Conservation (phyloP, 78 protist genomes). For the Protostelium mycophagum region DNA sequence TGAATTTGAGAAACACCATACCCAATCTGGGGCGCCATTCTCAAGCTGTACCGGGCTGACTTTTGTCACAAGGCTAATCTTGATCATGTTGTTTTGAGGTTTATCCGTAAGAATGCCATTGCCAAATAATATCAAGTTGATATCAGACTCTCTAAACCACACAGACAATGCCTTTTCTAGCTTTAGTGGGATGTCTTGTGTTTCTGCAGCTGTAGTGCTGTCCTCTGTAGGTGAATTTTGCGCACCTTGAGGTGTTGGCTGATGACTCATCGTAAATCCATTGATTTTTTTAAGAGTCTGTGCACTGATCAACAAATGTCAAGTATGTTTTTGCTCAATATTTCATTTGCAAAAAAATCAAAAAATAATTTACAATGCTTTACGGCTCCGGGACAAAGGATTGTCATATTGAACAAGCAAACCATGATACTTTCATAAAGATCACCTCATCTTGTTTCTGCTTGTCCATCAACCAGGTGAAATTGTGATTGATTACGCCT, state of each 20-base stretch:
- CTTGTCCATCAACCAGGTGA: neutral
- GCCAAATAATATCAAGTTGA: neutral
- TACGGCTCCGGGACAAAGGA: no score
- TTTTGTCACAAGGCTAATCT: neutral
- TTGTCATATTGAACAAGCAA: neutral
- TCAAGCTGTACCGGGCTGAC: neutral
- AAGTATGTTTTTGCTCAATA: no score
- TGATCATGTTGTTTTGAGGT: neutral
- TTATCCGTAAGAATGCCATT: neutral
- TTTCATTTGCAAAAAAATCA: no score
- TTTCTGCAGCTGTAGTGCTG: no score
- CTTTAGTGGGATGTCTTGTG: neutral
- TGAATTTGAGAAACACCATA: no score
- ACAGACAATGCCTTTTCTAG: neutral
- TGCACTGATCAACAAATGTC: no score
- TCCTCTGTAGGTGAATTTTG: no score
- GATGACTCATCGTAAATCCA: no score
- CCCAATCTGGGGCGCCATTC: neutral
- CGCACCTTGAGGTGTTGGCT: no score
- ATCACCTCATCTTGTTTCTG: neutral
- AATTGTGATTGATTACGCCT: neutral
- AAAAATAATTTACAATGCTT: no score
- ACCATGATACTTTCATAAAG: neutral
- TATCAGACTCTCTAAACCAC: neutral
- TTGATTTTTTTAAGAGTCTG: no score